Evolutionary conservation across 257 asterid genomes (phyloP).

Genomic region (Cinchona pubescens): DNA sequence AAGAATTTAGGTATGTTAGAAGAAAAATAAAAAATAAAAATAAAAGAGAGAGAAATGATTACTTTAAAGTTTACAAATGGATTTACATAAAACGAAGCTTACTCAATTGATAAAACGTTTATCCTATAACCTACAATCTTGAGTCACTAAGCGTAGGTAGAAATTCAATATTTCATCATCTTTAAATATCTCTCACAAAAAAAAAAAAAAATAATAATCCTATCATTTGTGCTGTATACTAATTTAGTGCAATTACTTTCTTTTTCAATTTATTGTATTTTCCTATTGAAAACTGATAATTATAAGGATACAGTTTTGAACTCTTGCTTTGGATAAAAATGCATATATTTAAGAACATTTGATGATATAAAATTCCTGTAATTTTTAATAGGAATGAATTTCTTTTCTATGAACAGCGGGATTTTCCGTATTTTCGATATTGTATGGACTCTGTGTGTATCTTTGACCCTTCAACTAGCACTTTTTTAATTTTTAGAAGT

Average conservation of each 20-base stretch:
- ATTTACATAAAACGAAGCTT: no score
- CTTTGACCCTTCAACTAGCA: background rate
- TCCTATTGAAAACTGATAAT: background rate
- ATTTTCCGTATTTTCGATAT: background rate
- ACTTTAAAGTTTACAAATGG: no score
- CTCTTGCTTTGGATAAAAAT: background rate
- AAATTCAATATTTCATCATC: no score
- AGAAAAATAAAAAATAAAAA: no score
- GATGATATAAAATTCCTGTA: background rate
- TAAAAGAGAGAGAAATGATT: no score
- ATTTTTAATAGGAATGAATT: background rate
- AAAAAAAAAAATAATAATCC: no score
- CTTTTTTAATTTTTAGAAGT: background rate
- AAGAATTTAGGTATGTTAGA: background rate
- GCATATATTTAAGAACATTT: background rate
- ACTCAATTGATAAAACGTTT: no score
- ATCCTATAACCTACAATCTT: no score
- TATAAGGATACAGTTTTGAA: background rate
- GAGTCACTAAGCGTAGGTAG: no score
- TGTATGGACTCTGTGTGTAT: background rate
- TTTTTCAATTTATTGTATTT: background rate
- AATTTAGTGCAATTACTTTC: no score
- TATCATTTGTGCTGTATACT: no score
- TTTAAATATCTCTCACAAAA: no score
- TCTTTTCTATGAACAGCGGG: background rate